phyloP scores from a whole-genome alignment of 2,329 filamentous ascomycete genomes.

The Neodidymelliopsis sp. region DNA sequence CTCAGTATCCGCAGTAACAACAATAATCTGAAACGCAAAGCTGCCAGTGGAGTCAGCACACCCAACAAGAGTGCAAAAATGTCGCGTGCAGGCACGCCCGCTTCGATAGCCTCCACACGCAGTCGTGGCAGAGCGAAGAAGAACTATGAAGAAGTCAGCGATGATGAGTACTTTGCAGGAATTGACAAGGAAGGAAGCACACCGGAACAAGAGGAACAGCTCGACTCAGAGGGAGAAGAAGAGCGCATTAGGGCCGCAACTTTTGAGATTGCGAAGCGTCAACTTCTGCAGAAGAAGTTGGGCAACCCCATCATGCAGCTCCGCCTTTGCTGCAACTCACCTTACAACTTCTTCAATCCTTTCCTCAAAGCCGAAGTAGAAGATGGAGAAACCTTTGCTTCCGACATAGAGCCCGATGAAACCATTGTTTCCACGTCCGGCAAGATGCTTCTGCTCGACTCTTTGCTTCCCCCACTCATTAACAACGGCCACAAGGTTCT shows the following conservation, averaged over 20 bases:
- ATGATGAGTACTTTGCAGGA: slow-evolving; percentile 83
- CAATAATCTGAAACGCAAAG: slow-evolving; percentile 66
- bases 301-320: slow-evolving; percentile 94
- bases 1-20: slow-evolving; percentile 53
- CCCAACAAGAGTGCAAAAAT: slow-evolving; percentile 77
- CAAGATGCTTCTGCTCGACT: slow-evolving; percentile 94
- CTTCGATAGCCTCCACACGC: slow-evolving; percentile 59
- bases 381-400: slow-evolving; percentile 52
- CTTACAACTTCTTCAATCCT: slow-evolving; percentile 96
- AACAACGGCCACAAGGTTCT: slow-evolving; percentile 83
- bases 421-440: slow-evolving; percentile 85
- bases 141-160: slow-evolving; percentile 75
- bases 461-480: slow-evolving; percentile 80
- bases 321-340: slow-evolving; percentile 88
- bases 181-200: slow-evolving; percentile 66
- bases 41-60: slow-evolving; percentile 53
- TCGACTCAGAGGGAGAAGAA: slow-evolving; percentile 60
- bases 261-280: slow-evolving; percentile 80
- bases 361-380: slow-evolving; percentile 65
- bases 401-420: slow-evolving; percentile 70
- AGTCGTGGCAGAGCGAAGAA: slow-evolving; percentile 62
- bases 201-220: slow-evolving; percentile 49
- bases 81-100: slow-evolving; percentile 77
- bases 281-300: slow-evolving; percentile 89
- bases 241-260: slow-evolving; percentile 72